phyloP scores from a whole-genome alignment of 306 rosid genomes.

The Urtica urens region DNA sequence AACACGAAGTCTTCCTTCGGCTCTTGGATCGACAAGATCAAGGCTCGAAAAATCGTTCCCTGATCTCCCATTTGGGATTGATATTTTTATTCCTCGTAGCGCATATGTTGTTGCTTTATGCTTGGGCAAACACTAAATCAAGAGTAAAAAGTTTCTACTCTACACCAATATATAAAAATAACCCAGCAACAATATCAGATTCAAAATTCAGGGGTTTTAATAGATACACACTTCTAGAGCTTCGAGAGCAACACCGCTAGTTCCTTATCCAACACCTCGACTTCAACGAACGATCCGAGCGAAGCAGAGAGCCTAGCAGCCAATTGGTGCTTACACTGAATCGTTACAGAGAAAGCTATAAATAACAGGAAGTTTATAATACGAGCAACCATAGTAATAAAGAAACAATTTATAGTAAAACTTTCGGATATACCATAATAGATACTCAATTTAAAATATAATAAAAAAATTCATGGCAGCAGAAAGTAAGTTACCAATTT shows the following conservation, averaged over 20 bases:
- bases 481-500: too few species aligned
- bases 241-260: conserved; percentile 54
- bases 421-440: too few species aligned
- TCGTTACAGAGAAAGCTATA: background rate
- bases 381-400: background rate
- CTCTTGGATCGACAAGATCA: conserved; percentile 42
- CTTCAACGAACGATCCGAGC: conserved; percentile 51
- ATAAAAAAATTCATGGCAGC: too few species aligned
- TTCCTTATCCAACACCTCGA: conserved; percentile 60
- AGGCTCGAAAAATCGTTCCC: conserved; percentile 33
- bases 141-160: too few species aligned
- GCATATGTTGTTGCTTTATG: too few species aligned
- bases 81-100: too few species aligned
- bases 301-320: conserved; percentile 81
- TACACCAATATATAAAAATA: too few species aligned
- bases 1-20: conserved; percentile 31
- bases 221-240: conserved; percentile 10
- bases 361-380: background rate
- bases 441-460: too few species aligned
- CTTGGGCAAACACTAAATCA: too few species aligned
- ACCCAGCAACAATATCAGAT: too few species aligned
- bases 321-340: conserved; percentile 75
- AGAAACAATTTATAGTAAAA: too few species aligned
- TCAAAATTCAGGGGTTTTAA: background rate
- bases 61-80: too few species aligned